Percentiles rank a stretch among this genome's conserved stretches.
Evolutionary conservation across 805 yeast species (phyloP).

Genomic region (Wickerhamomyces hampshirensis): DNA sequence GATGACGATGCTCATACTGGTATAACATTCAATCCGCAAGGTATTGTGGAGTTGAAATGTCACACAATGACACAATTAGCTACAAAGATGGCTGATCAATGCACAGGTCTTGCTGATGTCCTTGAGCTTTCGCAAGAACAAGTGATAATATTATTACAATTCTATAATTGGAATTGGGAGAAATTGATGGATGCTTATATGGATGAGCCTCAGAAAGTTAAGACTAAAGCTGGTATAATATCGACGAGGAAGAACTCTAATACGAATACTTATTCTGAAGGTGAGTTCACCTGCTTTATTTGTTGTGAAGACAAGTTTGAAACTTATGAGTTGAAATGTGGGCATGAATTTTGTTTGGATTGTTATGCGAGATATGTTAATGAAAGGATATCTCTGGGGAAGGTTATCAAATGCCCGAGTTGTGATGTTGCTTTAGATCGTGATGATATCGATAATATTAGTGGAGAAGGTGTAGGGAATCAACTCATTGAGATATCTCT

Average conservation of each 20-base stretch:
- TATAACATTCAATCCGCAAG: neutral
- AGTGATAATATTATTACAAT: slow-evolving; percentile 40
- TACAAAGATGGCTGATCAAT: slow-evolving; percentile 19
- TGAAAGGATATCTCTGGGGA: slow-evolving; percentile 37
- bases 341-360: slow-evolving; percentile 61
- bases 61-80: slow-evolving; percentile 28
- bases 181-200: slow-evolving; percentile 51
- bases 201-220: slow-evolving; percentile 34
- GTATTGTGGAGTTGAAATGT: slow-evolving; percentile 5
- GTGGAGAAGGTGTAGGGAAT: slow-evolving; percentile 29
- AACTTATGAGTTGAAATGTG: slow-evolving; percentile 57
- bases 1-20: slow-evolving; percentile 16
- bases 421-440: slow-evolving; percentile 37
- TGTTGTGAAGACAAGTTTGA: slow-evolving; percentile 58
- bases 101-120: slow-evolving; percentile 30
- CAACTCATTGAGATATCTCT: slow-evolving; percentile 33
- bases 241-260: neutral
- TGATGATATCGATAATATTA: slow-evolving; percentile 37
- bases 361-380: slow-evolving; percentile 65
- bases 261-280: slow-evolving; percentile 9
- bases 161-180: slow-evolving; percentile 57
- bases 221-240: slow-evolving; percentile 30
- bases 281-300: slow-evolving; percentile 50
- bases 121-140: slow-evolving; percentile 35
- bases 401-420: slow-evolving; percentile 61